Evolutionary conservation across 371 early-diverging fungal species (phyloP), one percentile per base, ranked within the genome.

Genomic region (Nematocida major): DNA sequence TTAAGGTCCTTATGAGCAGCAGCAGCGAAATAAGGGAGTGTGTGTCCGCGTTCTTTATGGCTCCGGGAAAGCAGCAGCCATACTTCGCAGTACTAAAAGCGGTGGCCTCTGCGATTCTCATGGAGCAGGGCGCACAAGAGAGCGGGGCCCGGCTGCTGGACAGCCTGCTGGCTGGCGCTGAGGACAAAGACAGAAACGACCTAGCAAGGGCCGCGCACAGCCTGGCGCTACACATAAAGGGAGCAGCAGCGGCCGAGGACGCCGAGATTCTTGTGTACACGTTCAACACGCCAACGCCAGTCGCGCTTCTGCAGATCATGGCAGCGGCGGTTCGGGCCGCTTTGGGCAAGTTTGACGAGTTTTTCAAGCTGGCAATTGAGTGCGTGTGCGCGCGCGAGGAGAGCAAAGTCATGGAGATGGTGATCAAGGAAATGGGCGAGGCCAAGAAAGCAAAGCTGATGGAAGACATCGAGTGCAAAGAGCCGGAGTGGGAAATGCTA

Each of bases 401-500:
- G 24, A 39, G 22, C 20, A 28, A 40, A 59, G 18, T 18, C n/a
- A 40, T 24, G 34, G 34, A 54, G 28, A 66, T 24, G 66, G 42
- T 22, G 32, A 30, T 26, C 11, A 43, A 50, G 22, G 28, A 59
- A 22, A n/a, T 24, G 47, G 59, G 24, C 24, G 54, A 67, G 5
- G 39, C 15, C 11, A 73, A 73, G 28, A 62, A 59, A 38, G n/a
- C 38, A 22, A 73, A 73, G 43, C 7, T 73, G 0, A 22, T 39
- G 0, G 65, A 73, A 39, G 76, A 73, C 4, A 3, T 63, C 11
- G 43, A 68, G 30, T 50, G 50, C 15, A 26, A 32, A 20, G 76
- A 62, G 38, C n/a, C n/a, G 43, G 76, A 73, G 38, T 73, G 62
- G 59, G 2, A 28, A 30, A 39, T 73, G n/a, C 76, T 63, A 9